Base-by-base conservation (phyloP, 2,329 filamentous ascomycete genomes). In the Hypoxylon sp. region DNA sequence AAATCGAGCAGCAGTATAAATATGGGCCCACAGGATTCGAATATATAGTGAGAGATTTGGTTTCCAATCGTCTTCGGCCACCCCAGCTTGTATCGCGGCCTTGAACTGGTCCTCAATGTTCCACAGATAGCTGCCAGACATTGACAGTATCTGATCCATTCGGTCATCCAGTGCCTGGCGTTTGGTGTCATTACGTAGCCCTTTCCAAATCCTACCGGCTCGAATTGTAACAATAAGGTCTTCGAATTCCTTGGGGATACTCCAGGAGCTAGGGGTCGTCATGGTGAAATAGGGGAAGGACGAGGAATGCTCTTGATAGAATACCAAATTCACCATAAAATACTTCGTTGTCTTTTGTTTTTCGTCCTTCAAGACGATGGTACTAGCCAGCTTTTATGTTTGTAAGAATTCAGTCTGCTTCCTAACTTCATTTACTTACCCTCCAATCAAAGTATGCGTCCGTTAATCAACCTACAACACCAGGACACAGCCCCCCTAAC, bases 1-100 rank as follows among this genome's bases (percentile, higher is more conserved):
- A 53, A 60, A 60, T 34, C 57, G 47, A 39, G 47, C 57, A 45
- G 48, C 47, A 21, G 45, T 57, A 21, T 57, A 50, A n/a, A 41
- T 50, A 41, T 57, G 45, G n/a, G 45, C 54, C 43, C 43, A 57
- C 9, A 57, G 14, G 32, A 37, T 54, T 32, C 47, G 47, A 51
- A 51, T 34, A 7, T 32, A 16, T 23, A 51, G 19, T 37, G 29
- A 51, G 29, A 51, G 27, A 21, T 51, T 51, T 21, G 30, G 30
- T 34, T 51, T 51, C 47, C 47, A 51, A 34, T 51, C 16, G 3
- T 11, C 14, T 12, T 37, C 32, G 14, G 14, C 6, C 14, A 5
- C 32, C 14, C 6, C 12, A 37, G 32, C 32, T 37, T 37, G 32
- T 37, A n/a, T 37, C 5, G 32, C 32, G 2, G 32, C 14, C 8